Percentiles rank a stretch among this genome's conserved stretches.
Evolutionary conservation across 2,329 filamentous ascomycete genomes (phyloP).

Genomic region (Sphaceloma murrayae): DNA sequence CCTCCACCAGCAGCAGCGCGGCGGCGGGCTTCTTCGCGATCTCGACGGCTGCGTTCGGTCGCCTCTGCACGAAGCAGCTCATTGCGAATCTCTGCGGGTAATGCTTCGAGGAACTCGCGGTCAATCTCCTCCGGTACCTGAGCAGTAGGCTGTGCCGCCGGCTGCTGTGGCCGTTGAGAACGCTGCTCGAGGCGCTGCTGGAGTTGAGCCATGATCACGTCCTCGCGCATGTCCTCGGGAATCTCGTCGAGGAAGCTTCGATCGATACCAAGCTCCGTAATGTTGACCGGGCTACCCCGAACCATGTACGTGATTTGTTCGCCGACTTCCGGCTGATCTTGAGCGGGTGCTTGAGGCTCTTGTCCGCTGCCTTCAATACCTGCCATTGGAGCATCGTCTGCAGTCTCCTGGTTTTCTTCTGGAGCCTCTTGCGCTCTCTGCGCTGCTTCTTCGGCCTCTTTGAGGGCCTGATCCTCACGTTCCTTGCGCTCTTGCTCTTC

Average conservation of each 20-base stretch:
- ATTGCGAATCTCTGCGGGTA: constrained; percentile 79
- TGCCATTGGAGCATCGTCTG: constrained; percentile 52
- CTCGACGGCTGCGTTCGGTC: constrained; percentile 75
- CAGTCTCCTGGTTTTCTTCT: constrained; percentile 28
- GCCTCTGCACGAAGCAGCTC: constrained; percentile 89
- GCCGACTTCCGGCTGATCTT: constrained; percentile 37
- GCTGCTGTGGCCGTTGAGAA: constrained; percentile 55
- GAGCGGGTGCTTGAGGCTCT: constrained; percentile 30
- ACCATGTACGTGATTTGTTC: constrained; percentile 70
- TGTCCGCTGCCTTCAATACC: constrained; percentile 53
- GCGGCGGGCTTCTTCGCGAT: constrained; percentile 71
- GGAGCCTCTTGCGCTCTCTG: constrained; percentile 28
- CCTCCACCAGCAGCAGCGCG: constrained; percentile 45
- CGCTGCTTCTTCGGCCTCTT: constrained; percentile 35
- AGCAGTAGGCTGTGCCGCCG: constrained; percentile 58
- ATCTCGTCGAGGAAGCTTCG: constrained; percentile 90
- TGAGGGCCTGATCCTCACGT: constrained; percentile 40
- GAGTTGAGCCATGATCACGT: constrained; percentile 86
- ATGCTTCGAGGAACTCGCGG: constrained; percentile 84
- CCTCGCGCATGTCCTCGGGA: constrained; percentile 92
- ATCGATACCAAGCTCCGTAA: constrained; percentile 90
- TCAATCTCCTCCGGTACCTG: constrained; percentile 61
- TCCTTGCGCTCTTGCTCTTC: constrained; percentile 43
- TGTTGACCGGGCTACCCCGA: constrained; percentile 77
- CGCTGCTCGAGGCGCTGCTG: constrained; percentile 45